A percentile compares a stretch with the other conserved stretches of the same genome.
phyloP scores from a whole-genome alignment of 371 early-diverging fungal species.

The Rhizopus stolonifer region DNA sequence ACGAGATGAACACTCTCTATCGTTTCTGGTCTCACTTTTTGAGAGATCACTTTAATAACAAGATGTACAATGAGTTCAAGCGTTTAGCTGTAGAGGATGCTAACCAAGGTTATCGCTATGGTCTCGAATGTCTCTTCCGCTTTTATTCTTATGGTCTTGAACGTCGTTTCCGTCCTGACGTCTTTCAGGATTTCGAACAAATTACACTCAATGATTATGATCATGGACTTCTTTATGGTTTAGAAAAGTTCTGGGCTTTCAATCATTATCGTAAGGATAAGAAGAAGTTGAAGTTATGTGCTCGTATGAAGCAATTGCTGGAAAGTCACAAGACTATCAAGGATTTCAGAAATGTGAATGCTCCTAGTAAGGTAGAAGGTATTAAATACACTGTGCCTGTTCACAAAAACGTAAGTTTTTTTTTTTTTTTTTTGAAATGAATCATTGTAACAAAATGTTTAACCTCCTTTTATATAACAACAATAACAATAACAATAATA shows the following conservation, averaged over 20 bases:
- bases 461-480: no score
- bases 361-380: slow-evolving; percentile 24
- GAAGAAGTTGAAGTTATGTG: slow-evolving; percentile 61
- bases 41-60: slow-evolving; percentile 90
- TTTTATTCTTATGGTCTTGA: slow-evolving; percentile 96
- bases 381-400: slow-evolving; percentile 43
- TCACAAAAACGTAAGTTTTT: slow-evolving; percentile 33
- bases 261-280: slow-evolving; percentile 88
- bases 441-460: no score
- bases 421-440: no score
- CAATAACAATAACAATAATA: no score
- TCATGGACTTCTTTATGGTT: slow-evolving; percentile 79
- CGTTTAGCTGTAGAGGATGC: slow-evolving; percentile 89
- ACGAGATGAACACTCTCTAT: slow-evolving; percentile 97
- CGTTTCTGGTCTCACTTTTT: slow-evolving; percentile 98
- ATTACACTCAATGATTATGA: slow-evolving; percentile 76
- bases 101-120: slow-evolving; percentile 77
- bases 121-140: slow-evolving; percentile 92
- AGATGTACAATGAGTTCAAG: slow-evolving; percentile 93
- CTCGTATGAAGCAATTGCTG: slow-evolving; percentile 62
- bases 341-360: slow-evolving; percentile 66
- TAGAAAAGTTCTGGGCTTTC: slow-evolving; percentile 98
- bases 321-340: slow-evolving; percentile 67
- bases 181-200: slow-evolving; percentile 89
- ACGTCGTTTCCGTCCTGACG: slow-evolving; percentile 79